phyloP scores from a whole-genome alignment of 208 protist genomes.

The Tritrichomonas foetus region DNA sequence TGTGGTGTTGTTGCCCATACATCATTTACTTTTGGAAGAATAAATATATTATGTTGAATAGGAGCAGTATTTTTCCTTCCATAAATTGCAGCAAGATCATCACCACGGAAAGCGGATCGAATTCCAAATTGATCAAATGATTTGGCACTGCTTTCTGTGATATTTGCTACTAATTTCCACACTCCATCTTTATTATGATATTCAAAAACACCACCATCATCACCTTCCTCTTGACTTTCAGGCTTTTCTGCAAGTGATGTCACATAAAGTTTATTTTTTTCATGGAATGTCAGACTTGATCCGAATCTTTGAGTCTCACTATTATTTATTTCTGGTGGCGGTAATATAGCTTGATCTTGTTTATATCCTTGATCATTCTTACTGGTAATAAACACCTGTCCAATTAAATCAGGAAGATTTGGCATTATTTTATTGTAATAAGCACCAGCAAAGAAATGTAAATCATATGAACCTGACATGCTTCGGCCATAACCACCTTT shows the following conservation, averaged over 20 bases:
- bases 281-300: neutral
- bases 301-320: neutral
- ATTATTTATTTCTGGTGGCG: neutral
- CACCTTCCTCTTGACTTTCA: neutral
- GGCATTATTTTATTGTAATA: neutral
- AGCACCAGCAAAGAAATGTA: neutral
- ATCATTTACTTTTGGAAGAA: neutral
- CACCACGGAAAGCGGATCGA: neutral
- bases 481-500: neutral
- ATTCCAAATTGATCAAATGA: neutral
- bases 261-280: neutral
- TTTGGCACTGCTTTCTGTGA: neutral
- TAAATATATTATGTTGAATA: neutral
- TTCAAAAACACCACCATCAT: neutral
- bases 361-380: neutral
- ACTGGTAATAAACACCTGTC: neutral
- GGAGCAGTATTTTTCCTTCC: neutral
- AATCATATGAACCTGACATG: neutral
- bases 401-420: neutral
- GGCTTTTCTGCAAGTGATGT: neutral
- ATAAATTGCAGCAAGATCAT: neutral
- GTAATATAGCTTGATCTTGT: neutral
- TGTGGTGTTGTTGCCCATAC: neutral
- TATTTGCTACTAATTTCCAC: neutral
- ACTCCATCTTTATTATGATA: neutral